Conservation (phyloP, 1,139 yeast genomes). For the Lodderomyces jiufengensis region DNA sequence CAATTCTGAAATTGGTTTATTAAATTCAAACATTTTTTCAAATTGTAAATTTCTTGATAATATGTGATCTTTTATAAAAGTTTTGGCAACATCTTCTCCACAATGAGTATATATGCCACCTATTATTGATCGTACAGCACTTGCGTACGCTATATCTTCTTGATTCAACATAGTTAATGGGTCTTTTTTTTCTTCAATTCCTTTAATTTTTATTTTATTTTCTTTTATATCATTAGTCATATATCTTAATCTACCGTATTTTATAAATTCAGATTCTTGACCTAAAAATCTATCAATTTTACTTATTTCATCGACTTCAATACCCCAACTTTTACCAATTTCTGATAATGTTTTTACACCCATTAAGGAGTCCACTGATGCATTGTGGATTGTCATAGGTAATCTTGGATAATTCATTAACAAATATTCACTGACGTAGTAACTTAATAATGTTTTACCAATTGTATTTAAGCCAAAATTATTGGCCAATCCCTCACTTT, state of each 20-base stretch:
- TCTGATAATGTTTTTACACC: constrained; percentile 61
- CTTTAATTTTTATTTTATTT: constrained; percentile 30
- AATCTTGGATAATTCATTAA: constrained; percentile 81
- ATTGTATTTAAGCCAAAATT: constrained; percentile 77
- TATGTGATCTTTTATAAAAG: constrained; percentile 68
- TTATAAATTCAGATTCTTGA: constrained; percentile 62
- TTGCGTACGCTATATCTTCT: constrained; percentile 44
- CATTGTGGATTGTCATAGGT: constrained; percentile 73
- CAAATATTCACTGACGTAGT: constrained; percentile 71
- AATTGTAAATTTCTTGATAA: constrained; percentile 77
- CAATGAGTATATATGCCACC: constrained; percentile 68
- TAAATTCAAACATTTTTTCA: constrained; percentile 70
- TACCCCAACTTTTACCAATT: constrained; percentile 83
- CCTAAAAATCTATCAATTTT: constrained; percentile 66
- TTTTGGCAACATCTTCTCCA: constrained; percentile 59
- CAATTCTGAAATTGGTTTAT: constrained; percentile 83
- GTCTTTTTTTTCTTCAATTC: constrained; percentile 33
- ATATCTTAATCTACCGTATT: constrained; percentile 61
- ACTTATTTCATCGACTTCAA: constrained; percentile 66
- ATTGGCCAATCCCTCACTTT: constrained; percentile 52
- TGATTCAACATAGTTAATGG: constrained; percentile 13
- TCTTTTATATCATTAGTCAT: constrained; percentile 26
- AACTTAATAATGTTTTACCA: constrained; percentile 75
- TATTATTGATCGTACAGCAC: constrained; percentile 66
- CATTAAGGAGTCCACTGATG: constrained; percentile 70